phyloP scores from a whole-genome alignment of 2,329 filamentous ascomycete genomes.

The Penicillium sumatraense region DNA sequence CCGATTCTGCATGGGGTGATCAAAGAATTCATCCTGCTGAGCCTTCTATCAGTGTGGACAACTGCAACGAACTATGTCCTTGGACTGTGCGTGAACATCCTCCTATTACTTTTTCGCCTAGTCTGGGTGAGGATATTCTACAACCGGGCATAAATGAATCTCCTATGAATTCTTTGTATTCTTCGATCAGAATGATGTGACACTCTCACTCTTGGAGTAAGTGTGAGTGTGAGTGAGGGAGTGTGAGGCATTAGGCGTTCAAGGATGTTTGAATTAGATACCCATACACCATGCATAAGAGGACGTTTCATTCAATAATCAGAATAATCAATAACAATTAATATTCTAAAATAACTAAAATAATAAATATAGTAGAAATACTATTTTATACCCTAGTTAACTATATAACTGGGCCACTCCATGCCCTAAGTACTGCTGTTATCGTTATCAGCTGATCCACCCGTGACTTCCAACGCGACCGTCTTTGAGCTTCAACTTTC shows the following conservation, averaged over 20 bases:
- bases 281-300: background rate
- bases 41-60: conserved; percentile 37
- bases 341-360: too few species aligned
- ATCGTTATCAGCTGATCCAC: conserved; percentile 29
- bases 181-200: conserved; percentile 41
- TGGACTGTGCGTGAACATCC: conserved; percentile 47
- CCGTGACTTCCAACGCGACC: conserved; percentile 25
- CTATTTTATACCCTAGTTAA: too few species aligned
- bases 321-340: too few species aligned
- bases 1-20: conserved; percentile 38
- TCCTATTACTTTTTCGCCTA: conserved; percentile 36
- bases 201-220: background rate
- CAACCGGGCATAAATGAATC: conserved; percentile 36
- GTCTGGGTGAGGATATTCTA: conserved; percentile 39
- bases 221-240: too few species aligned
- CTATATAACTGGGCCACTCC: too few species aligned
- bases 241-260: background rate
- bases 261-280: background rate
- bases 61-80: conserved; percentile 44
- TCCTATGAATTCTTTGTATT: conserved; percentile 40
- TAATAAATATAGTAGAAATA: too few species aligned
- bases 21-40: conserved; percentile 46
- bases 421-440: too few species aligned
- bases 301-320: background rate
- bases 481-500: conserved; percentile 1